Evolutionary conservation across 306 rosid genomes (phyloP), one percentile per base, ranked within the genome.

Genomic region (Inga oerstediana): DNA sequence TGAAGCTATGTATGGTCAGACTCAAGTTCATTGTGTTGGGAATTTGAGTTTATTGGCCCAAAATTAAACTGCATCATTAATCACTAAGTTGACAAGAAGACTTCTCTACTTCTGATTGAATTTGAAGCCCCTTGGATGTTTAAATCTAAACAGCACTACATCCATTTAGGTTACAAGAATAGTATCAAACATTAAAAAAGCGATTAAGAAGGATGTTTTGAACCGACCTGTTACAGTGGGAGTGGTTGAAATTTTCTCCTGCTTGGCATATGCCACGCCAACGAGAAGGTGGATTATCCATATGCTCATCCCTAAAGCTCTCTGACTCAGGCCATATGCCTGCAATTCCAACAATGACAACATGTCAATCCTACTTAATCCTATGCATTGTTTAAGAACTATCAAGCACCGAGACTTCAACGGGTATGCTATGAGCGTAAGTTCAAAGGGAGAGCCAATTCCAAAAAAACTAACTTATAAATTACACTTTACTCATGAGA

Each of bases 281-380:
- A 30, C 37, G 88, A 78, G 86, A 75, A 72, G 95, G 90, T 75
- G 77, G 76, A 56, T 88, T 68, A 22, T 84, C 85, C 95, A 91
- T 87, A 70, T 82, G 84, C 14, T 88, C 88, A 76, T 89, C 95
- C 34, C 69, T 78, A 71, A 89, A 91, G 86, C 93, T 89, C 67
- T 75, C 75, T 44, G 95, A 91, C 87, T 91, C 91, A 0, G 93
- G 93, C 93, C 95, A 91, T 74, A 88, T 84, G 83, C 93, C 93
- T 91, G 74, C 43, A 71, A 10, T 69, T 34, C 30, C 66, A 68
- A 78, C 19, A 30, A 58, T 17, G 61, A 56, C 15, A 45, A 67
- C 48, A 88, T 49, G 43, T 41, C 48, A 75, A 44, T 39, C 54
- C 48, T n/a, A 48, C 58, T 69, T 51, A 46, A 27, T 37, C 66